Evolutionary conservation across 768 basidiomycete species (phyloP).

Genomic region (Rhizopogon vulgaris): DNA sequence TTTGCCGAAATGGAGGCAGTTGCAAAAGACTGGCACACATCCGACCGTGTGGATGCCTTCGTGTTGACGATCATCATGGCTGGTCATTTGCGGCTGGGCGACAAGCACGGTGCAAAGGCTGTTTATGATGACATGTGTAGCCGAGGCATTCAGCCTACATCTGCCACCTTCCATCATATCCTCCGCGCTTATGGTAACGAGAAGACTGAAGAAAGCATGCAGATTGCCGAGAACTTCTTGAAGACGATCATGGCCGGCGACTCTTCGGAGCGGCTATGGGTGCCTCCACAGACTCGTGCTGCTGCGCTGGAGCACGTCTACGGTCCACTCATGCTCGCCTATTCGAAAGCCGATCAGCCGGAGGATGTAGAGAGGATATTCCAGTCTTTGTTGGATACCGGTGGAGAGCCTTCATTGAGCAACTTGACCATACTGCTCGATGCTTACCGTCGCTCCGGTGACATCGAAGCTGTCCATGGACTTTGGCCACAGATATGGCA

Average conservation of each 20-base stretch:
- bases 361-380: constrained; percentile 55
- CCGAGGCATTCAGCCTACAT: constrained; percentile 59
- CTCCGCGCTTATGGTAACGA: constrained; percentile 55
- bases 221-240: constrained; percentile 63
- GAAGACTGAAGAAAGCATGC: constrained; percentile 41
- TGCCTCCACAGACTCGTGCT: constrained; percentile 31
- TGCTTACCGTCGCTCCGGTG: constrained; percentile 55
- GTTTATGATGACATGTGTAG: constrained; percentile 68
- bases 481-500: constrained; percentile 69
- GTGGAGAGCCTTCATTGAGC: constrained; percentile 52
- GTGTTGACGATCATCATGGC: constrained; percentile 71
- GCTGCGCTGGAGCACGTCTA: constrained; percentile 50
- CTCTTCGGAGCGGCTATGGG: constrained; percentile 32
- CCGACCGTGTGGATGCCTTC: constrained; percentile 46
- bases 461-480: constrained; percentile 47
- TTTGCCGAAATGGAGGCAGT: constrained; percentile 60
- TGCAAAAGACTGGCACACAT: constrained; percentile 26
- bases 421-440: constrained; percentile 64
- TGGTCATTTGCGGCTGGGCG: constrained; percentile 55
- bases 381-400: constrained; percentile 44
- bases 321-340: constrained; percentile 52
- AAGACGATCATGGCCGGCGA: constrained; percentile 38
- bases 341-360: constrained; percentile 35
- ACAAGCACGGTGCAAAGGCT: constrained; percentile 49
- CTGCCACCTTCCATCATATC: constrained; percentile 64